Evolutionary conservation across 495 filamentous ascomycete genomes (phyloP).

Genomic region (Penicillium diatomitis): DNA sequence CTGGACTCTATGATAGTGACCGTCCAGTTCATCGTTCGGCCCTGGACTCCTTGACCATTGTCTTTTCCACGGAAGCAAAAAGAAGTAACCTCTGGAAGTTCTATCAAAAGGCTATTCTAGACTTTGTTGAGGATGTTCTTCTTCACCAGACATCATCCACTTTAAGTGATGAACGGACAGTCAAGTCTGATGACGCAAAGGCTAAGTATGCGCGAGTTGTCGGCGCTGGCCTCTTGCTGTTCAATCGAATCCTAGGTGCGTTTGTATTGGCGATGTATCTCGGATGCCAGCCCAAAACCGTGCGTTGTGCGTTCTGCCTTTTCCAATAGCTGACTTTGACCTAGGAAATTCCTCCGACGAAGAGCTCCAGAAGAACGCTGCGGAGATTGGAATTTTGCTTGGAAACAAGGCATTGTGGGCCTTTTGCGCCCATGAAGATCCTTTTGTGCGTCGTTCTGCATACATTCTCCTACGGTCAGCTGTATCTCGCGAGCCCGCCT

Average conservation of each 20-base stretch:
- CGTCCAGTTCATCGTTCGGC: constrained; percentile 61
- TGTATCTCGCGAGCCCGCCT: constrained; percentile 47
- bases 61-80: constrained; percentile 76
- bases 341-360: constrained; percentile 35
- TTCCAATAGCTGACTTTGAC: background rate
- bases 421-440: constrained; percentile 57
- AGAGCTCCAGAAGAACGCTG: constrained; percentile 43
- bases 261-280: background rate
- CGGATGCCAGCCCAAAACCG: no score
- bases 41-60: constrained; percentile 58
- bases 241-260: constrained; percentile 41
- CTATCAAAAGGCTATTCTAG: constrained; percentile 65
- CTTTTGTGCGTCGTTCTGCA: constrained; percentile 58
- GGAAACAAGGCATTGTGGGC: constrained; percentile 63
- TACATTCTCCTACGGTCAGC: constrained; percentile 57
- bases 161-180: constrained; percentile 78
- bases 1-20: constrained; percentile 80
- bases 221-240: constrained; percentile 42
- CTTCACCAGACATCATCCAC: constrained; percentile 66
- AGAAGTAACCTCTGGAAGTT: constrained; percentile 61
- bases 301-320: background rate
- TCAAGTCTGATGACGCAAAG: constrained; percentile 72
- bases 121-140: constrained; percentile 70
- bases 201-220: constrained; percentile 78
- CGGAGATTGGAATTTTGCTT: constrained; percentile 48